Percentiles rank a stretch among this genome's conserved stretches.
These are phyloP conservation scores for Aspergillus sergii DNA, from an alignment of 2,329 filamentous ascomycete genomes.

Conservation along the genomic window DNA sequence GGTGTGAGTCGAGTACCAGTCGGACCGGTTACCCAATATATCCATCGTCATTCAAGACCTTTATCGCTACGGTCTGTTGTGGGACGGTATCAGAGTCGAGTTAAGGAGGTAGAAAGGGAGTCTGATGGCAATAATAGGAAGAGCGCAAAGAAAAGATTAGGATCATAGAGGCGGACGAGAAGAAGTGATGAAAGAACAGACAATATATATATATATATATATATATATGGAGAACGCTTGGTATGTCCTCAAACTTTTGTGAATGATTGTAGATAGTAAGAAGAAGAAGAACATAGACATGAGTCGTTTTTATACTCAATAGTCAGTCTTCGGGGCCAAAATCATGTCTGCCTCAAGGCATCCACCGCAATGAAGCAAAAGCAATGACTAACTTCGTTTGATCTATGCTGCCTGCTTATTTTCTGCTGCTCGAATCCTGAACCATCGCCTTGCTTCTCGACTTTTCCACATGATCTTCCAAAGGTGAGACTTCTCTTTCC, in stretches of 20 bases:
- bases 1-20: background rate
- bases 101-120: background rate
- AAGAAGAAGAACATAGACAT: background rate
- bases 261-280: background rate
- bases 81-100: background rate
- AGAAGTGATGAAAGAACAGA: background rate
- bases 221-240: background rate
- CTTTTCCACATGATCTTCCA: background rate
- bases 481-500: no score
- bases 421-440: background rate
- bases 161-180: background rate
- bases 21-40: background rate
- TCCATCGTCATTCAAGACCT: background rate
- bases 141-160: background rate
- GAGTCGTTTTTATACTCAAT: background rate
- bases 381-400: background rate
- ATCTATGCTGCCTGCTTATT: slow-evolving; percentile 6
- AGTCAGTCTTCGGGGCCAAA: background rate
- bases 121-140: background rate
- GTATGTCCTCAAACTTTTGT: background rate
- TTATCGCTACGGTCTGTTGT: background rate
- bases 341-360: slow-evolving; percentile 6
- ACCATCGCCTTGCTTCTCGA: background rate
- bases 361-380: background rate
- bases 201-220: no score